Evolutionary conservation across 2,329 filamentous ascomycete species (phyloP).

Genomic region (Erysiphe pulchra): DNA sequence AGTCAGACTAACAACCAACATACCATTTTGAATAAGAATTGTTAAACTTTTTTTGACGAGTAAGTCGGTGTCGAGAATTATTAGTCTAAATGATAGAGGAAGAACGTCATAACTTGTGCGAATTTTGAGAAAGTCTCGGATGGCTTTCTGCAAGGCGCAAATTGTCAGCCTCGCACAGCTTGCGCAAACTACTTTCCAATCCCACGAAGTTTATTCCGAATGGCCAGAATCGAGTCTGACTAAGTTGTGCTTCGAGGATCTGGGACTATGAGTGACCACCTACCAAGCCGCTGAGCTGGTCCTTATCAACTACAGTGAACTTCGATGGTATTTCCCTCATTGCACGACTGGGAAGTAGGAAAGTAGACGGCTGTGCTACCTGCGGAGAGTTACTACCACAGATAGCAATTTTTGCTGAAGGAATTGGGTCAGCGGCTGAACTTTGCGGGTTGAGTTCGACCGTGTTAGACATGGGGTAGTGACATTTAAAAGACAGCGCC

Average conservation of each 20-base stretch:
- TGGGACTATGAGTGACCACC: slow-evolving; percentile 14
- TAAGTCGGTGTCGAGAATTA: slow-evolving; percentile 82
- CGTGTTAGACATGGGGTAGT: slow-evolving; percentile 12
- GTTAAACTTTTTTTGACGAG: slow-evolving; percentile 93
- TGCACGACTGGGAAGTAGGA: slow-evolving; percentile 12
- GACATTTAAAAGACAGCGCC: too few species aligned
- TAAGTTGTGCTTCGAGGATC: background rate
- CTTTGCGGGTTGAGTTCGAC: slow-evolving; percentile 10
- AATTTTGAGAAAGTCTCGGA: slow-evolving; percentile 87
- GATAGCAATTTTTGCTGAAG: slow-evolving; percentile 9
- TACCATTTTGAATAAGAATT: slow-evolving; percentile 89
- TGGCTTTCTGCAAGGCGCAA: slow-evolving; percentile 37
- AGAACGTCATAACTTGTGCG: slow-evolving; percentile 95
- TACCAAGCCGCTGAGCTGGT: slow-evolving; percentile 58
- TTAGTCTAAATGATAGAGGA: slow-evolving; percentile 82
- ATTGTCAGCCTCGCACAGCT: slow-evolving; percentile 9
- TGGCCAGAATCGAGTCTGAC: slow-evolving; percentile 1
- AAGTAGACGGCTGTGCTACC: slow-evolving; percentile 15
- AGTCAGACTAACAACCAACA: slow-evolving; percentile 5
- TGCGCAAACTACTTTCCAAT: background rate
- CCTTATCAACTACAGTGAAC: slow-evolving; percentile 40
- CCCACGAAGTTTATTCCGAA: background rate
- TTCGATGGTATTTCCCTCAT: slow-evolving; percentile 14
- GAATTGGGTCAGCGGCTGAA: slow-evolving; percentile 6
- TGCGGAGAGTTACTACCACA: slow-evolving; percentile 11